Base-by-base conservation (phyloP, 2,329 filamentous ascomycete genomes). In the Trichoderma sp. region DNA sequence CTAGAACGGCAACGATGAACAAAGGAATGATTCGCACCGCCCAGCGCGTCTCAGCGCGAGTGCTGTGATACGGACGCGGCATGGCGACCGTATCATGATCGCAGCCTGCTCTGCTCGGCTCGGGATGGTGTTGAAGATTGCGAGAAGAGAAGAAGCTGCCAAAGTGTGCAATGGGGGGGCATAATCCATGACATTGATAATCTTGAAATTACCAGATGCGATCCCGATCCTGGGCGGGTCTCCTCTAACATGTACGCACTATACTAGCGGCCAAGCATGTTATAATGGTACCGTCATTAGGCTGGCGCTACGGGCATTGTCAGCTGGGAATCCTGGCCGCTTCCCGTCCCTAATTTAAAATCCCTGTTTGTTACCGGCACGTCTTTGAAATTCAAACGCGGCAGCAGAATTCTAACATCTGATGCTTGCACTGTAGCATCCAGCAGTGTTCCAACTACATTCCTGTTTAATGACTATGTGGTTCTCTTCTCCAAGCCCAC, bases 1-100 rank as follows among this genome's bases (percentile, higher is more conserved):
- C 89, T 71, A 92, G 85, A 47, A 87, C 83, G 35, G 85, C 89
- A 40, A 89, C 79, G 52, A 97, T 86, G 62, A 95, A 77, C 49
- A 89, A 73, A 4, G 94, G 94, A 68, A 97, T 88, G 68, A 91
- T 79, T 70, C 90, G 85, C 63, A 79, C 74, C 40, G 76, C 74
- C 78, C 79, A 79, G 68, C 78, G 76, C 53, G 75, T 77, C 35
- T 72, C 76, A 59, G 74, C 70, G 67, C 74, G 72, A 33, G 75
- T 76, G 73, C 75, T 78, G 29, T 73, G 72, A 65, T 72, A 70
- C 59, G 71, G 70, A 53, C 71, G 73, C 68, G 72, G 71, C 79
- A 81, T 81, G 71, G 74, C 77, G 72, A 72, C 77, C 72, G 72
- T 75, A 78, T 79, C 66, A 72, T 72, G 72, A 72, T 70, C 71